phyloP scores from a whole-genome alignment of 192 early-diverging fungal species.

The Jimgerdemannia lactiflua region DNA sequence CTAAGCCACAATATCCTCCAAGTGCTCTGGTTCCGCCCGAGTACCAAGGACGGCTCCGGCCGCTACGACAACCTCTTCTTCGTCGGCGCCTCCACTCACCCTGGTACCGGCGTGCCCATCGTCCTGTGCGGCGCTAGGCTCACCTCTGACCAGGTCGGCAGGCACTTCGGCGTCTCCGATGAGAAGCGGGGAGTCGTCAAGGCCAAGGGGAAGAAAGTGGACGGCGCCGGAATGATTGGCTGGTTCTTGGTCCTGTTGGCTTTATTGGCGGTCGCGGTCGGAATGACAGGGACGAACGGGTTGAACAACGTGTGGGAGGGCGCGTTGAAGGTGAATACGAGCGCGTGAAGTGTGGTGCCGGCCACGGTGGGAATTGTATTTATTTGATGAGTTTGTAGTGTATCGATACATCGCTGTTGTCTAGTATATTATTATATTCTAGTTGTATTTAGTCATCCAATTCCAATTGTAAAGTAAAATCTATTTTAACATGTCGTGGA shows the following conservation, averaged over 20 bases:
- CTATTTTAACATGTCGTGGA: too few species aligned
- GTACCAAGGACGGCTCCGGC: constrained; percentile 41
- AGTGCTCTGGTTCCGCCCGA: constrained; percentile 50
- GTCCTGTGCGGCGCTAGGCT: constrained; percentile 51
- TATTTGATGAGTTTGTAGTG: too few species aligned
- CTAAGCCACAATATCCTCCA: constrained; percentile 49
- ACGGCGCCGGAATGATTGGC: not conserved
- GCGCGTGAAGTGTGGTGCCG: not conserved
- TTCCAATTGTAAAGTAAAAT: too few species aligned
- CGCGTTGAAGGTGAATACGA: not conserved
- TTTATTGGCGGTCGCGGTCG: not conserved
- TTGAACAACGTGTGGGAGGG: not conserved
- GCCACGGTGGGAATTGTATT: too few species aligned
- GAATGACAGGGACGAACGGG: not conserved
- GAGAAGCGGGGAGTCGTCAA: not conserved
- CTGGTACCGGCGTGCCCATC: constrained; percentile 61
- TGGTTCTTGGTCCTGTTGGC: not conserved
- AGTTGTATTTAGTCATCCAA: too few species aligned
- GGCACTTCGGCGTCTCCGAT: constrained; percentile 12
- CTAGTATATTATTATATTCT: too few species aligned
- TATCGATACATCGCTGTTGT: too few species aligned
- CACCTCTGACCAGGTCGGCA: constrained; percentile 39
- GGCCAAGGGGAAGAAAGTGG: not conserved
- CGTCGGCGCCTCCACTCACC: constrained; percentile 58
- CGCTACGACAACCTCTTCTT: constrained; percentile 53